Evolutionary conservation across 768 basidiomycete species (phyloP).

Genomic region (Podaxis sp.): DNA sequence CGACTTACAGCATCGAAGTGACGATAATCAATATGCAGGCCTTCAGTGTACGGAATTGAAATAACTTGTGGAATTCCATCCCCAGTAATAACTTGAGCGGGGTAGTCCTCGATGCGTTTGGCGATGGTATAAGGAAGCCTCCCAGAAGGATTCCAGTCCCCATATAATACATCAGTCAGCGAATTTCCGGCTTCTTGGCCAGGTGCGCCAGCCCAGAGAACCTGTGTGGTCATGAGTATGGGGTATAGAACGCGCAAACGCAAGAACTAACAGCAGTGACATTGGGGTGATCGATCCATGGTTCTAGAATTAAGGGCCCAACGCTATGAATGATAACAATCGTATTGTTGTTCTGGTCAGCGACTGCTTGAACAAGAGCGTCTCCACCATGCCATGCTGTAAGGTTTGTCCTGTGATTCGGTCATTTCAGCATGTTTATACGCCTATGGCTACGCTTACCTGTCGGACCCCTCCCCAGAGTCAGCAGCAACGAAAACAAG

Average conservation of each 20-base stretch:
- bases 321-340: constrained; percentile 69
- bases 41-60: constrained; percentile 39
- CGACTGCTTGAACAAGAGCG: constrained; percentile 66
- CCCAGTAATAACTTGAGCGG: constrained; percentile 45
- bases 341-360: constrained; percentile 66
- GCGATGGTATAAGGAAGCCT: constrained; percentile 77
- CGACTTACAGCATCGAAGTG: constrained; percentile 63
- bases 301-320: constrained; percentile 58
- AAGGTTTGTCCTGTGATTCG: constrained; percentile 52
- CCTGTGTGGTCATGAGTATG: constrained; percentile 24
- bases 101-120: constrained; percentile 55
- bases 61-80: constrained; percentile 38
- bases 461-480: constrained; percentile 82
- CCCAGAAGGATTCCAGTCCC: constrained; percentile 66
- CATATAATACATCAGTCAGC: constrained; percentile 69
- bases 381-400: constrained; percentile 78
- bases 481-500: constrained; percentile 83
- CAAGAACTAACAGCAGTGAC: constrained; percentile 58
- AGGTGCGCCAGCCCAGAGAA: constrained; percentile 65
- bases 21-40: constrained; percentile 70
- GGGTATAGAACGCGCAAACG: constrained; percentile 18
- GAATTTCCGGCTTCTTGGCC: constrained; percentile 72
- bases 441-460: constrained; percentile 33
- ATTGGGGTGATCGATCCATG: constrained; percentile 74
- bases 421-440: background rate